A percentile compares a stretch with the other conserved stretches of the same genome.
Conservation (phyloP, 495 filamentous ascomycete species). For the Aspergillus baeticus region DNA sequence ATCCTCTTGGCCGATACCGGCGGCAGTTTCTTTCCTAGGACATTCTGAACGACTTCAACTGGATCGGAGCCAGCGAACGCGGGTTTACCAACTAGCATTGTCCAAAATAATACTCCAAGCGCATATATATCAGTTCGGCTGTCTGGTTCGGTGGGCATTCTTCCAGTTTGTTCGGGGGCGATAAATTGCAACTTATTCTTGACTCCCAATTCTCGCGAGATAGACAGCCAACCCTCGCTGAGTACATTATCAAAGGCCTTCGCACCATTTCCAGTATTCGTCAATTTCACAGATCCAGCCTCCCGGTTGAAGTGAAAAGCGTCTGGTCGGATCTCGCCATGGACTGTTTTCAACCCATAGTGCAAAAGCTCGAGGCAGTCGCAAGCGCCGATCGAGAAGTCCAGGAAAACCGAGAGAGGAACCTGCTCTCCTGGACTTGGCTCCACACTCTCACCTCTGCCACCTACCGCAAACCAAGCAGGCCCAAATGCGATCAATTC, state of each 20-base stretch:
- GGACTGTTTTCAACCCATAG: slow-evolving; percentile 75
- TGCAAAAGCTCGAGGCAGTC: slow-evolving; percentile 85
- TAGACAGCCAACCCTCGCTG: slow-evolving; percentile 76
- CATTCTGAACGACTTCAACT: slow-evolving; percentile 84
- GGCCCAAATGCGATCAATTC: slow-evolving; percentile 74
- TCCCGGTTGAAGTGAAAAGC: slow-evolving; percentile 80
- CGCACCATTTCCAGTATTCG: slow-evolving; percentile 80
- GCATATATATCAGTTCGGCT: slow-evolving; percentile 89
- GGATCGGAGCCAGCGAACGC: slow-evolving; percentile 76
- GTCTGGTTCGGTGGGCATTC: slow-evolving; percentile 86
- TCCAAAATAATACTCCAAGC: slow-evolving; percentile 83
- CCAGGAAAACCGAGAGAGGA: slow-evolving; percentile 70
- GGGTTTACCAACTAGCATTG: slow-evolving; percentile 71
- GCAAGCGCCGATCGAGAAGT: slow-evolving; percentile 83
- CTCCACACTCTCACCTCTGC: slow-evolving; percentile 48
- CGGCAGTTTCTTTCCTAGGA: slow-evolving; percentile 72
- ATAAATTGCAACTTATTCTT: slow-evolving; percentile 85
- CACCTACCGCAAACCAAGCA: slow-evolving; percentile 60
- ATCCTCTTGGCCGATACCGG: slow-evolving; percentile 69
- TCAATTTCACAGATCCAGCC: slow-evolving; percentile 67
- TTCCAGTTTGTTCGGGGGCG: slow-evolving; percentile 87
- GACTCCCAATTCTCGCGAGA: slow-evolving; percentile 75
- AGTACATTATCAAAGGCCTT: slow-evolving; percentile 86
- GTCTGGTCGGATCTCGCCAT: slow-evolving; percentile 84
- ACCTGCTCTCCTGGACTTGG: slow-evolving; percentile 56